Percentiles rank a stretch among this genome's conserved stretches.
phyloP scores from a whole-genome alignment of 2,329 filamentous ascomycete species.

The Helminthosporium solani region DNA sequence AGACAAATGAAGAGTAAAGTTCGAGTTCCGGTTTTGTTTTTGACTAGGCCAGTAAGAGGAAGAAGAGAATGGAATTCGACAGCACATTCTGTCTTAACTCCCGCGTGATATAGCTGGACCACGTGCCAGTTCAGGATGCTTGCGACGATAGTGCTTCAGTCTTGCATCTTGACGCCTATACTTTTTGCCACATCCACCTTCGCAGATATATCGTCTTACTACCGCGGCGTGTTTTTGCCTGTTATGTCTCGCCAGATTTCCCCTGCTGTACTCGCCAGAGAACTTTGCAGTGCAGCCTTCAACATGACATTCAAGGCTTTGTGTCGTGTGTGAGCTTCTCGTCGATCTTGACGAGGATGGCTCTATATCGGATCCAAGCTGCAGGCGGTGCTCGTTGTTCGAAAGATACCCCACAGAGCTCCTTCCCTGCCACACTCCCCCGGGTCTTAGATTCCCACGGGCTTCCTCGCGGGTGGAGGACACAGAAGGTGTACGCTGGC shows the following conservation, averaged over 20 bases:
- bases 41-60: background rate
- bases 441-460: background rate
- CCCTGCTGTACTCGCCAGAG: conserved; percentile 6
- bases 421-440: background rate
- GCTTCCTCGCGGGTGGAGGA: background rate
- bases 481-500: background rate
- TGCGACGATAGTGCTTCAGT: conserved; percentile 15
- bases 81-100: background rate
- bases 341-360: background rate
- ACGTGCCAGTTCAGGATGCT: conserved; percentile 3
- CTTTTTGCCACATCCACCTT: conserved; percentile 5
- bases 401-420: too few relatives aligned
- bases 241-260: conserved; percentile 14
- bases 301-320: background rate
- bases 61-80: background rate
- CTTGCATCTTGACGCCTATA: conserved; percentile 16
- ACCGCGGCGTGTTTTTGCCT: conserved; percentile 5
- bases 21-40: background rate
- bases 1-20: background rate
- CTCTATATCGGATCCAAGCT: background rate
- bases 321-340: background rate
- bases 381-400: background rate
- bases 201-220: conserved; percentile 6
- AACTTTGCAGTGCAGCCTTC: background rate
- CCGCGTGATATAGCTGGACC: background rate